These are phyloP conservation scores for Epichloe festucae DNA, from an alignment of 2,329 filamentous ascomycete genomes.

Conservation along the genomic window DNA sequence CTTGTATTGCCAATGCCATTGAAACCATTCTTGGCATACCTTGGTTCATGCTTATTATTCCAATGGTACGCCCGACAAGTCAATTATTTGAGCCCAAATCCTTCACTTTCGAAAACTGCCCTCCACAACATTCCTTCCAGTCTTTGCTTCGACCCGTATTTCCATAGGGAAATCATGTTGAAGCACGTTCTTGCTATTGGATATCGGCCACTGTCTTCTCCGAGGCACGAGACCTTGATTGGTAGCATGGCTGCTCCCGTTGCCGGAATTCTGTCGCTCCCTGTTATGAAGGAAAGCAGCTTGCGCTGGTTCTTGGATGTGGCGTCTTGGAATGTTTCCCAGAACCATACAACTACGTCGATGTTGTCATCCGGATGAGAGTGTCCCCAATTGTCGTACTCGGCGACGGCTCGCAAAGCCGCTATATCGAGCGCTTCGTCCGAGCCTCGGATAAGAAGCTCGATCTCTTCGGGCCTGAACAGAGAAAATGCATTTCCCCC, in stretches of 20 bases:
- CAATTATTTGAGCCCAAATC: constrained; percentile 75
- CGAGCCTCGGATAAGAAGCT: constrained; percentile 72
- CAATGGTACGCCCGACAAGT: neutral
- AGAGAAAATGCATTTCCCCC: constrained; percentile 81
- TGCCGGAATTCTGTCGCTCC: constrained; percentile 80
- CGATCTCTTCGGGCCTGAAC: constrained; percentile 84
- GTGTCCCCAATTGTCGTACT: constrained; percentile 67
- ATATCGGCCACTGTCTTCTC: constrained; percentile 60
- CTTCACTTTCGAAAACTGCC: constrained; percentile 81
- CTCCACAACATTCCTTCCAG: constrained; percentile 66
- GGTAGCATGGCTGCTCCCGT: constrained; percentile 70
- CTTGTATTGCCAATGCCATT: neutral
- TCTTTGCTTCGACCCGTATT: constrained; percentile 52
- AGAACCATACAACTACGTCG: constrained; percentile 72
- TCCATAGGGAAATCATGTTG: constrained; percentile 67
- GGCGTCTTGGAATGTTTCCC: constrained; percentile 63
- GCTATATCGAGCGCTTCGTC: constrained; percentile 71
- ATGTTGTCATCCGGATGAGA: constrained; percentile 44
- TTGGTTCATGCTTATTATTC: neutral
- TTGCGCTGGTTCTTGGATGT: constrained; percentile 58
- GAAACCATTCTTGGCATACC: too few species aligned
- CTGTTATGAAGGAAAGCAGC: constrained; percentile 76
- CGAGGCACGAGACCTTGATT: constrained; percentile 64
- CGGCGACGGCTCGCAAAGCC: constrained; percentile 61
- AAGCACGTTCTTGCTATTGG: constrained; percentile 87